Base-by-base conservation (phyloP, 2,329 filamentous ascomycete genomes). In the Pseudocercospora fuligena region DNA sequence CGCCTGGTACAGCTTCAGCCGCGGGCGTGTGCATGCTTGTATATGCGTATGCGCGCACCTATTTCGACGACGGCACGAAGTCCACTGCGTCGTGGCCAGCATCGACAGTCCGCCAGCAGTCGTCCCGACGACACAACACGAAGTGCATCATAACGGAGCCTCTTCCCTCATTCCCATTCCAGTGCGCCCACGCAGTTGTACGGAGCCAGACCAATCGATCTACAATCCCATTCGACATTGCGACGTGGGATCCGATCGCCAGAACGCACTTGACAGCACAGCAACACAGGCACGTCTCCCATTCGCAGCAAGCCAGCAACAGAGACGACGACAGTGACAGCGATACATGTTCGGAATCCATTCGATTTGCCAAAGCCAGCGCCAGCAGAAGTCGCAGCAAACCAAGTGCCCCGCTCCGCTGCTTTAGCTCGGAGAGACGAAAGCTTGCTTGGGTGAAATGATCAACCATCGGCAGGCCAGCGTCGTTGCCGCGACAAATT, bases 391-490 rank as follows among this genome's bases (percentile, higher is more conserved):
- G 40, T 36, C 25, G 54, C 60, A 56, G 16, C 29, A 51, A 69
- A 58, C 56, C 56, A 58, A 43, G 56, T 40, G 56, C 72, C 72
- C 72, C 73, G 70, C 70, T 73, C 71, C 61, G 62, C 60, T 72
- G 72, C 71, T 66, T 66, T 73, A 74, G 71, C 71, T 73, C 71
- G 67, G 69, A 68, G 61, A 68, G 62, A 68, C 69, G 62, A 66
- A 66, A 68, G 59, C 59, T 61, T 67, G 68, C 68, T 65, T 63
- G 68, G 63, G 53, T 61, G 59, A 63, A 66, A 74, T 66, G 66
- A 76, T 72, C 71, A 70, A 73, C 60, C 71, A 68, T 65, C 75
- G 73, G 63, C 73, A 70, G 62, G 64, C 66, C 25, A 63, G 69
- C 60, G 69, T 73, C 67, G 71, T 69, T 49, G 67, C 72, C 27